Evolutionary conservation across 352 stramenopile species (phyloP).

Genomic region (Globisporangium solare): DNA sequence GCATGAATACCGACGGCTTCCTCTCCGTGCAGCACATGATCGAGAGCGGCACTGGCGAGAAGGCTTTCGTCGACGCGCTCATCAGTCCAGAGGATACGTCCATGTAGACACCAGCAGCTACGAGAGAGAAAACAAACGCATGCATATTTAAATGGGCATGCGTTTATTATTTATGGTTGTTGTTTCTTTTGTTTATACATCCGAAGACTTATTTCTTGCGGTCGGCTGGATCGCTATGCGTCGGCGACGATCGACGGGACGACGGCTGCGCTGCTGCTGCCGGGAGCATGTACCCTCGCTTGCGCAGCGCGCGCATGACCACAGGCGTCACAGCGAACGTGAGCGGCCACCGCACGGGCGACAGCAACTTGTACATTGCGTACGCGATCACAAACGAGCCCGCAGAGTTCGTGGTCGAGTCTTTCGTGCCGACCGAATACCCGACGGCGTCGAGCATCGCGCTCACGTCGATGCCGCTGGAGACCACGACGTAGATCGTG

Average conservation of each 20-base stretch:
- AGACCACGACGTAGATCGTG: slow-evolving; percentile 66
- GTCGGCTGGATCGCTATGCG: background rate
- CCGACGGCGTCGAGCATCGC: slow-evolving; percentile 45
- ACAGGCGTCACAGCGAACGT: slow-evolving; percentile 78
- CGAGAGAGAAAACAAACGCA: slow-evolving; percentile 7
- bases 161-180: too few species aligned
- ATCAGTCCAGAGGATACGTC: slow-evolving; percentile 76
- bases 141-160: slow-evolving; percentile 4
- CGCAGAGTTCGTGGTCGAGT: slow-evolving; percentile 51
- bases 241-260: slow-evolving; percentile 8
- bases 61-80: slow-evolving; percentile 75
- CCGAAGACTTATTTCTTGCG: too few species aligned
- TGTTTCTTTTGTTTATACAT: too few species aligned
- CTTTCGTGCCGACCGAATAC: slow-evolving; percentile 31
- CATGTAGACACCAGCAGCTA: slow-evolving; percentile 18
- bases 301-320: slow-evolving; percentile 63
- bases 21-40: slow-evolving; percentile 84
- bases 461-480: slow-evolving; percentile 62
- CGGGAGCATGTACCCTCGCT: slow-evolving; percentile 70
- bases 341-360: slow-evolving; percentile 74
- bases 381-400: slow-evolving; percentile 80
- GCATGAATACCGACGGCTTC: slow-evolving; percentile 77
- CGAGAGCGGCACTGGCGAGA: slow-evolving; percentile 59
- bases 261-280: slow-evolving; percentile 1
- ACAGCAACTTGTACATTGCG: slow-evolving; percentile 73